Conservation (phyloP, 129 eudicot species). For the Gnaphalium uliginosum region DNA sequence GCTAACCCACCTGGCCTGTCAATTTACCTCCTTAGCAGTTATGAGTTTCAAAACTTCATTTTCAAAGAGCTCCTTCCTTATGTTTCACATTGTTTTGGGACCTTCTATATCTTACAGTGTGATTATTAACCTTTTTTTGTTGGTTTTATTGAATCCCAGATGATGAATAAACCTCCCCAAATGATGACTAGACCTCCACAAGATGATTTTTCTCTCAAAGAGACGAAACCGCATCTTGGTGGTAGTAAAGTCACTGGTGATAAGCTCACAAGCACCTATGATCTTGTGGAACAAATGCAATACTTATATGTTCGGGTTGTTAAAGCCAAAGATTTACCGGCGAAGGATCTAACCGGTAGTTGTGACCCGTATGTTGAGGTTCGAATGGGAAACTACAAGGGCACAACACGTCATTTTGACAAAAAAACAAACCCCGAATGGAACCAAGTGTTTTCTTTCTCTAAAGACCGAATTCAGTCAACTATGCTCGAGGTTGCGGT, state of each 20-base stretch:
- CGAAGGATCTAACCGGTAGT: slow-evolving; percentile 24
- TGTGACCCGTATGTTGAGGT: slow-evolving; percentile 48
- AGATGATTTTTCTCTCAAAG: slow-evolving; percentile 32
- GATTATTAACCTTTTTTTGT: neutral
- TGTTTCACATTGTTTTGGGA: neutral
- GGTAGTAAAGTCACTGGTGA: slow-evolving; percentile 1
- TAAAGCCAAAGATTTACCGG: slow-evolving; percentile 43
- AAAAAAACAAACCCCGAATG: slow-evolving; percentile 49
- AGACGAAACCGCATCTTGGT: slow-evolving; percentile 30
- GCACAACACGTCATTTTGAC: slow-evolving; percentile 50
- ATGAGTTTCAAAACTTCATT: neutral
- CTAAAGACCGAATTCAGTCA: slow-evolving; percentile 50
- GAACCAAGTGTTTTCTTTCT: slow-evolving; percentile 55
- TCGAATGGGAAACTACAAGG: slow-evolving; percentile 51
- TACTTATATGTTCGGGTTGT: slow-evolving; percentile 52
- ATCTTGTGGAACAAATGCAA: slow-evolving; percentile 56
- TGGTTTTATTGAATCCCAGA: slow-evolving; percentile 16
- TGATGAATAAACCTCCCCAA: slow-evolving; percentile 21
- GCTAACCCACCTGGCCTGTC: neutral
- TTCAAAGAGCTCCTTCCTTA: neutral
- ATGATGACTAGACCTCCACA: slow-evolving; percentile 45
- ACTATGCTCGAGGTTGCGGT: slow-evolving; percentile 43
- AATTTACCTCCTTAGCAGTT: neutral
- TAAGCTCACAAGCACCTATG: slow-evolving; percentile 29
- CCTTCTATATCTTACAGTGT: neutral